Percentiles rank a stretch among this genome's conserved stretches.
Conservation (phyloP, 306 rosid species). For the Rosa lucieae region DNA sequence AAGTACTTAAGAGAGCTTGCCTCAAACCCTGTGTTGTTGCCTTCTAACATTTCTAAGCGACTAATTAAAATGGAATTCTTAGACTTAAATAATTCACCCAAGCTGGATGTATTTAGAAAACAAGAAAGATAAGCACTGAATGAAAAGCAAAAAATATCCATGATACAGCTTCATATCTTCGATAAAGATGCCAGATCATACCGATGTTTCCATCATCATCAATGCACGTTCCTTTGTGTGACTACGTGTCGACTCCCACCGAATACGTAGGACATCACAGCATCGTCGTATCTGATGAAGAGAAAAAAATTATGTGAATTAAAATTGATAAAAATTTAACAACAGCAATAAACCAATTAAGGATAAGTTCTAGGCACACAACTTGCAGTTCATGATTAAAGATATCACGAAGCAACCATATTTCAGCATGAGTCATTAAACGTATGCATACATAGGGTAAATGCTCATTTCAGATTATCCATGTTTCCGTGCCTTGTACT, state of each 20-base stretch:
- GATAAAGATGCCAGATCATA: slow-evolving; percentile 38
- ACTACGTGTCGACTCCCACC: slow-evolving; percentile 90
- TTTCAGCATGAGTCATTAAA: not conserved
- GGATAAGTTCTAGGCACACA: not conserved
- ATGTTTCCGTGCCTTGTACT: not conserved
- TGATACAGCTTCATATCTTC: not conserved
- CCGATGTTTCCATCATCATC: slow-evolving; percentile 84
- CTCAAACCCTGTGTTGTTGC: not conserved
- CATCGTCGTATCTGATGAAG: slow-evolving; percentile 57
- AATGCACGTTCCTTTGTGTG: slow-evolving; percentile 92
- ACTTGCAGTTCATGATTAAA: not conserved
- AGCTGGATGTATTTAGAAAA: slow-evolving; percentile 1
- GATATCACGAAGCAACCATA: not conserved
- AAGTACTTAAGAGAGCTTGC: not conserved
- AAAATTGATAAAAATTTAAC: not conserved
- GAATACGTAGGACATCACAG: slow-evolving; percentile 74
- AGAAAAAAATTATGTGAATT: not conserved
- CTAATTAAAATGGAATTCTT: too few relatives aligned
- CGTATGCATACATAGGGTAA: not conserved
- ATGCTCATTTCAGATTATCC: not conserved
- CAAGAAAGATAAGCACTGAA: not conserved
- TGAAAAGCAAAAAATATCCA: not conserved
- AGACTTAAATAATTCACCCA: not conserved
- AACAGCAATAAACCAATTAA: not conserved
- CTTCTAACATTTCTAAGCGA: not conserved